Evolutionary conservation across 352 stramenopile species (phyloP).

Genomic region (Pilasporangium apinafurcum): DNA sequence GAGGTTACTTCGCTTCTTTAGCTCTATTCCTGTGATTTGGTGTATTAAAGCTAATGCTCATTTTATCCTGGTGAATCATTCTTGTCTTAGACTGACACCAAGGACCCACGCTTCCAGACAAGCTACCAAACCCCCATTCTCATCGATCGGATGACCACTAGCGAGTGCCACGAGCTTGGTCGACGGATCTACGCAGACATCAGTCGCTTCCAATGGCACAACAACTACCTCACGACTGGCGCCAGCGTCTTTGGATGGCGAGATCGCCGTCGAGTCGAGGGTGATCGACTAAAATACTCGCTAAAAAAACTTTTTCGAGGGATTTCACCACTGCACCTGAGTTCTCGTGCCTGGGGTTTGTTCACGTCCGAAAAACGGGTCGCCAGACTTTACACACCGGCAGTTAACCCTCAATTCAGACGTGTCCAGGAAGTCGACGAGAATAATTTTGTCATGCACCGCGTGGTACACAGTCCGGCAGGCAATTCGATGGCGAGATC

Average conservation of each 20-base stretch:
- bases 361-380: conserved; percentile 32
- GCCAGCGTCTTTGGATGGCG: conserved; percentile 45
- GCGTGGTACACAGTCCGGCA: conserved; percentile 22
- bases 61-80: too few species aligned
- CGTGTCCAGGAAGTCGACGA: conserved; percentile 36
- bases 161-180: background rate
- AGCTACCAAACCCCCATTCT: background rate
- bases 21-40: background rate
- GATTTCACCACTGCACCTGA: conserved; percentile 18
- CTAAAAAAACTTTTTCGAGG: conserved; percentile 45
- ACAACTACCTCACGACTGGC: conserved; percentile 32
- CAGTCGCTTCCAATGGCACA: background rate
- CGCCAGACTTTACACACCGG: conserved; percentile 31
- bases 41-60: background rate
- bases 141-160: background rate
- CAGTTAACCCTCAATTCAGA: conserved; percentile 31
- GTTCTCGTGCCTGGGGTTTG: conserved; percentile 26
- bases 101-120: too few species aligned
- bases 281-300: conserved; percentile 43
- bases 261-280: conserved; percentile 29
- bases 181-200: background rate
- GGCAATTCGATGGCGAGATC: conserved; percentile 20
- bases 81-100: too few species aligned
- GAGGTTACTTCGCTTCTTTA: background rate
- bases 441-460: conserved; percentile 49